These are phyloP conservation scores for Lagerstroemia speciosa DNA, from an alignment of 345 rosid species.

Conservation along the genomic window DNA sequence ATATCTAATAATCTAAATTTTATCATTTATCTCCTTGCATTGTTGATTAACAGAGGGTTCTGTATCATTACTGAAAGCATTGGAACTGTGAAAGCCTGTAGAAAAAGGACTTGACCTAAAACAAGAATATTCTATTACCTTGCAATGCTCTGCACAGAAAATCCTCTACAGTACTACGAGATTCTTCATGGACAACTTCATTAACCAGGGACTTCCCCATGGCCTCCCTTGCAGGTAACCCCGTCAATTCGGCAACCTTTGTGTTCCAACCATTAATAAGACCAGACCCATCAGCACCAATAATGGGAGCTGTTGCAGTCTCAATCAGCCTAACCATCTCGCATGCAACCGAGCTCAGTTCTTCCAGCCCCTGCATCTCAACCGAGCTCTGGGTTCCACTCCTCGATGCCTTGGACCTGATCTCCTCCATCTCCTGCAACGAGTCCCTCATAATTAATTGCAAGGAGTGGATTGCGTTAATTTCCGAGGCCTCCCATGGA, in stretches of 20 bases:
- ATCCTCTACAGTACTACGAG: constrained; percentile 31
- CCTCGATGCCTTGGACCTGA: constrained; percentile 27
- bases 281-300: constrained; percentile 73
- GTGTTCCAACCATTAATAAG: constrained; percentile 79
- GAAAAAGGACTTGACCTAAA: too few relatives aligned
- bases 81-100: too few relatives aligned
- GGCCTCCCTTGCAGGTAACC: constrained; percentile 49
- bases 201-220: constrained; percentile 60
- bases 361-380: constrained; percentile 33
- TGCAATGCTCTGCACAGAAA: constrained; percentile 53
- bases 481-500: constrained; percentile 76
- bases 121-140: constrained; percentile 26
- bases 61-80: too few relatives aligned
- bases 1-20: too few relatives aligned
- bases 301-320: constrained; percentile 76
- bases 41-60: too few relatives aligned
- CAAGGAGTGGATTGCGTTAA: constrained; percentile 73
- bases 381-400: constrained; percentile 17
- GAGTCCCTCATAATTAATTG: constrained; percentile 73
- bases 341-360: constrained; percentile 59
- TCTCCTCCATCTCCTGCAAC: constrained; percentile 29
- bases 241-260: constrained; percentile 65
- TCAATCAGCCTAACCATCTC: constrained; percentile 88
- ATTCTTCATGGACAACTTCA: constrained; percentile 62
- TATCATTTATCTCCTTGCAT: too few relatives aligned